Percentiles rank a stretch among this genome's conserved stretches.
phyloP scores from a whole-genome alignment of 768 basidiomycete species.

The Serendipita sp. region DNA sequence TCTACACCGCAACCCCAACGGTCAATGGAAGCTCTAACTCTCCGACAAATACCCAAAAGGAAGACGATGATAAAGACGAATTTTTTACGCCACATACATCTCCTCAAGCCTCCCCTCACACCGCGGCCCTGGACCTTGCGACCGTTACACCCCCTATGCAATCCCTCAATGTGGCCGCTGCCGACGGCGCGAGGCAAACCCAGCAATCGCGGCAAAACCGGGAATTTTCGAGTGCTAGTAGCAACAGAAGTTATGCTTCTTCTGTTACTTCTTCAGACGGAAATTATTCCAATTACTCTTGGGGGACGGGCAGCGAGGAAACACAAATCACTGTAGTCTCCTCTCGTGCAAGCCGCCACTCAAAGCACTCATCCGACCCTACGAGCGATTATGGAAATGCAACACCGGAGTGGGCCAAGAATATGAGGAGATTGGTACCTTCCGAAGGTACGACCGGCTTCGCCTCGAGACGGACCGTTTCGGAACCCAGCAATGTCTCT shows the following conservation, averaged over 20 bases:
- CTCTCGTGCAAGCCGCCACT: background rate
- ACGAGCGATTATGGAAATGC: slow-evolving; percentile 18
- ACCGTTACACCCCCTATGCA: background rate
- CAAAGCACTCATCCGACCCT: background rate
- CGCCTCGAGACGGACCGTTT: slow-evolving; percentile 7
- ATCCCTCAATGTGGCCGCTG: slow-evolving; percentile 13
- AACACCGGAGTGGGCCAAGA: slow-evolving; percentile 50
- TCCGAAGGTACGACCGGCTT: slow-evolving; percentile 12
- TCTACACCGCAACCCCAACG: background rate
- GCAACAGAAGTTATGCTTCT: slow-evolving; percentile 6
- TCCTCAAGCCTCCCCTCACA: slow-evolving; percentile 33
- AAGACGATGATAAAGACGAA: slow-evolving; percentile 29
- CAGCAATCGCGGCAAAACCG: background rate
- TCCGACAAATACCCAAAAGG: slow-evolving; percentile 6
- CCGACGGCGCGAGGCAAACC: slow-evolving; percentile 9
- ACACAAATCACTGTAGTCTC: background rate
- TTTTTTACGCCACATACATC: slow-evolving; percentile 51
- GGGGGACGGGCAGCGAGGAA: background rate
- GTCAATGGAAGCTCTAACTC: background rate
- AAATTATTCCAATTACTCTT: slow-evolving; percentile 11
- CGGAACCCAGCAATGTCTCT: slow-evolving; percentile 20
- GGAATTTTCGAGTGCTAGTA: background rate
- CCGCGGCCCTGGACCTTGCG: slow-evolving; percentile 15
- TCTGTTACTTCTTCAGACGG: slow-evolving; percentile 15
- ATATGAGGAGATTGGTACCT: slow-evolving; percentile 45